phyloP scores from a whole-genome alignment of 805 yeast genomes.

The Wickerhamiella slavikovae region DNA sequence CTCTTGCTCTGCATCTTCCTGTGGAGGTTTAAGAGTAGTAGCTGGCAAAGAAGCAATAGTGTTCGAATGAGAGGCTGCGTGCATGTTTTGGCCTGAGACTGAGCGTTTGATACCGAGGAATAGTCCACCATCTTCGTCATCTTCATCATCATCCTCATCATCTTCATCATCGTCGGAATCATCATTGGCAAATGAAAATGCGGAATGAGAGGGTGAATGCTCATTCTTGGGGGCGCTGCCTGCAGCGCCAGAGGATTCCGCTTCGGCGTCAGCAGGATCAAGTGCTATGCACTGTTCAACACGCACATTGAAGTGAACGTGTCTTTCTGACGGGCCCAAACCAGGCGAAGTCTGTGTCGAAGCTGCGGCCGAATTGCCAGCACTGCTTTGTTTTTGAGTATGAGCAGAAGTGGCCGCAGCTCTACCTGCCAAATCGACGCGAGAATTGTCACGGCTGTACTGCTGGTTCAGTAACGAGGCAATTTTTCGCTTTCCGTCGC shows the following conservation, averaged over 20 bases:
- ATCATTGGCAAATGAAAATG: too few relatives aligned
- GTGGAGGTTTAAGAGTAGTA: constrained; percentile 63
- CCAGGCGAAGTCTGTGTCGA: too few relatives aligned
- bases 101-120: constrained; percentile 32
- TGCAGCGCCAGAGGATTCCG: too few relatives aligned
- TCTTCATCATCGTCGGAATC: too few relatives aligned
- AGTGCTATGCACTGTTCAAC: constrained; percentile 89
- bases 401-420: too few relatives aligned
- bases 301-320: constrained; percentile 79
- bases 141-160: constrained; percentile 24
- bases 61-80: constrained; percentile 12
- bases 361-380: neutral
- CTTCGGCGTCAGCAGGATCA: constrained; percentile 15
- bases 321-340: constrained; percentile 27
- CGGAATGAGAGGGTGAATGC: too few relatives aligned
- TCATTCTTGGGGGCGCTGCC: too few relatives aligned
- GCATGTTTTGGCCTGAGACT: constrained; percentile 11
- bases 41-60: constrained; percentile 65
- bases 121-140: constrained; percentile 50
- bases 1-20: constrained; percentile 37
- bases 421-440: neutral
- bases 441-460: constrained; percentile 5
- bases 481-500: constrained; percentile 14
- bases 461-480: constrained; percentile 17
- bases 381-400: too few relatives aligned